Percentiles rank a stretch among this genome's conserved stretches.
Conservation (phyloP, 768 basidiomycete species). For the Tylopilus cervinicoccineus region DNA sequence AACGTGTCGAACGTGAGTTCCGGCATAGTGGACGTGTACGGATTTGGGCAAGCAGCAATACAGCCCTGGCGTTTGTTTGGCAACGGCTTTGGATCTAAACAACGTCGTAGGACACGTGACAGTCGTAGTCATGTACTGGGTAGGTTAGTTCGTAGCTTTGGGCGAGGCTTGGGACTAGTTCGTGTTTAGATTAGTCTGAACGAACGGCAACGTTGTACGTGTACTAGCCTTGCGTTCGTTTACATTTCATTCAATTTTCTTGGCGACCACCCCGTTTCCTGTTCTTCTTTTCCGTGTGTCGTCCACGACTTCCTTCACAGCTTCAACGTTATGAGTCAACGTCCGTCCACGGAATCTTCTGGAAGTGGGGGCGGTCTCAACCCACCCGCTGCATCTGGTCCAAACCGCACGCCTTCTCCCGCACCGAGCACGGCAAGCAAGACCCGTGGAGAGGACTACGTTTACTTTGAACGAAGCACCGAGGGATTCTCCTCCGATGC, state of each 20-base stretch:
- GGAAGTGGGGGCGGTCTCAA: slow-evolving; percentile 17
- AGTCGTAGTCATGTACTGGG: neutral
- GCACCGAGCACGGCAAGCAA: slow-evolving; percentile 29
- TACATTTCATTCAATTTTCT: slow-evolving; percentile 13
- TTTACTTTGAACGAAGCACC: slow-evolving; percentile 91
- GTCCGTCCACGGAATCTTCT: slow-evolving; percentile 27
- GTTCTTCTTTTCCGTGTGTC: neutral
- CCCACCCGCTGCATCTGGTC: slow-evolving; percentile 15
- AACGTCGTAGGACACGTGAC: slow-evolving; percentile 14
- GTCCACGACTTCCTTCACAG: slow-evolving; percentile 4
- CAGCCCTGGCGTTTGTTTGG: slow-evolving; percentile 34
- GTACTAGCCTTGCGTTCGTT: slow-evolving; percentile 25
- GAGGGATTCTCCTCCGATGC: slow-evolving; percentile 81
- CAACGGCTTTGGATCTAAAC: slow-evolving; percentile 31
- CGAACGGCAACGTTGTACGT: neutral
- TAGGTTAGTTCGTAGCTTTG: neutral
- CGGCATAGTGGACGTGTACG: slow-evolving; percentile 44
- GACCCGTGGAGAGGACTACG: slow-evolving; percentile 55
- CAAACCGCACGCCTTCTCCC: slow-evolving; percentile 29
- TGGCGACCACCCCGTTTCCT: slow-evolving; percentile 6
- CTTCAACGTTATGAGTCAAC: slow-evolving; percentile 26
- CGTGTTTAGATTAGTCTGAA: neutral
- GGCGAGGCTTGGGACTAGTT: neutral
- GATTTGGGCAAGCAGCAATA: slow-evolving; percentile 9
- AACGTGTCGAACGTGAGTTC: slow-evolving; percentile 76